Evolutionary conservation across 2,329 filamentous ascomycete genomes (phyloP).

Genomic region (Hymenoscyphus linearis): DNA sequence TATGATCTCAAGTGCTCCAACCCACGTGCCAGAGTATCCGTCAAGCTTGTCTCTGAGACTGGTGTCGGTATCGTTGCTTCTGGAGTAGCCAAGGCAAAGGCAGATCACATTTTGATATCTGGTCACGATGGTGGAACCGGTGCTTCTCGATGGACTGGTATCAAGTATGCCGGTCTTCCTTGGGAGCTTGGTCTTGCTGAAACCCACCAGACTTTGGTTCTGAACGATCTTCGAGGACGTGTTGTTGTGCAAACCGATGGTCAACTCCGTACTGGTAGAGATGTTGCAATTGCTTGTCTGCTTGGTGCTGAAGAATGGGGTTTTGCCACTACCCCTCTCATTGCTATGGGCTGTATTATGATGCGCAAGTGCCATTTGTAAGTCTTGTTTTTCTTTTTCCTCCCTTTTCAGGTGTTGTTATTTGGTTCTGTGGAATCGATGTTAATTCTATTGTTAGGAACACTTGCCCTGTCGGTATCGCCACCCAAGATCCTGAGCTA

Average conservation of each 20-base stretch:
- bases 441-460: slow-evolving; percentile 45
- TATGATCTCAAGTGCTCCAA: slow-evolving; percentile 97
- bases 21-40: slow-evolving; percentile 84
- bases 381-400: neutral
- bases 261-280: slow-evolving; percentile 85
- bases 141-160: slow-evolving; percentile 95
- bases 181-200: slow-evolving; percentile 97
- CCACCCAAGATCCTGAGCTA: slow-evolving; percentile 90
- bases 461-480: slow-evolving; percentile 87
- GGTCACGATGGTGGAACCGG: slow-evolving; percentile 96
- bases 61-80: slow-evolving; percentile 97
- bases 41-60: slow-evolving; percentile 96
- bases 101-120: slow-evolving; percentile 93
- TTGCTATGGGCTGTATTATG: slow-evolving; percentile 95
- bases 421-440: neutral
- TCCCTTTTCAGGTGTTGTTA: neutral
- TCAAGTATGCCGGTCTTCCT: slow-evolving; percentile 94
- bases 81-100: slow-evolving; percentile 95
- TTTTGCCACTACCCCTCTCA: slow-evolving; percentile 89
- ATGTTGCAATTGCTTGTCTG: slow-evolving; percentile 90
- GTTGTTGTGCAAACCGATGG: slow-evolving; percentile 96
- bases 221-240: slow-evolving; percentile 93
- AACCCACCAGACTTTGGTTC: slow-evolving; percentile 91
- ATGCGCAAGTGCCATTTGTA: slow-evolving; percentile 60
- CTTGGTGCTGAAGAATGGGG: slow-evolving; percentile 98